Conservation (phyloP, 345 rosid species). For the Camelina laxa region DNA sequence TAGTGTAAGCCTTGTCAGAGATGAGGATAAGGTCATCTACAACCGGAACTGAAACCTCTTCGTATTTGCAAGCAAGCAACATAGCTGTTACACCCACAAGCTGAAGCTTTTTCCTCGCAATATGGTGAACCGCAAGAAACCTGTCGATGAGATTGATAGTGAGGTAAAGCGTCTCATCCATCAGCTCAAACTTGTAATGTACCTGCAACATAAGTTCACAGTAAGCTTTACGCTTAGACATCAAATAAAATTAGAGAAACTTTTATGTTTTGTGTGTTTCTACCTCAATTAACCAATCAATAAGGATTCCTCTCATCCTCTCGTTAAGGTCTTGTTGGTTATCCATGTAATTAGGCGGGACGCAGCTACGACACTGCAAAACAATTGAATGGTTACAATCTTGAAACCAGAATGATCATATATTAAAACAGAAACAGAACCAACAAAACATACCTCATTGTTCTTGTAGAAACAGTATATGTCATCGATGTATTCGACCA, state of each 20-base stretch:
- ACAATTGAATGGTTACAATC: not conserved
- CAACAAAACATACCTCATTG: slow-evolving; percentile 62
- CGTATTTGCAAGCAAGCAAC: slow-evolving; percentile 98
- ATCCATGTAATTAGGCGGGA: slow-evolving; percentile 70
- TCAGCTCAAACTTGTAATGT: slow-evolving; percentile 98
- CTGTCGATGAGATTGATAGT: slow-evolving; percentile 93
- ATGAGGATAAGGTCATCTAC: slow-evolving; percentile 92
- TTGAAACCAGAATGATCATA: not conserved
- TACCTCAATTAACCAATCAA: slow-evolving; percentile 98
- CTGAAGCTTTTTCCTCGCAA: slow-evolving; percentile 92
- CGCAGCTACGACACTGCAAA: slow-evolving; percentile 62
- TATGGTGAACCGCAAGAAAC: slow-evolving; percentile 62
- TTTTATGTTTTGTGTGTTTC: not conserved
- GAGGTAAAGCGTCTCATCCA: slow-evolving; percentile 93
- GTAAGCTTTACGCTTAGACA: not conserved
- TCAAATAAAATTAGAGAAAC: not conserved
- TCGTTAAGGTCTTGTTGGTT: slow-evolving; percentile 80
- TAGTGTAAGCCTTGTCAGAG: slow-evolving; percentile 86
- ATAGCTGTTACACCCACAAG: slow-evolving; percentile 92
- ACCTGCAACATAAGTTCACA: slow-evolving; percentile 52
- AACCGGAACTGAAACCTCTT: slow-evolving; percentile 95
- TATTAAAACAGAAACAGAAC: slow-evolving; percentile 4
- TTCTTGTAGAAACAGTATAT: slow-evolving; percentile 67
- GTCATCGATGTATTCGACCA: slow-evolving; percentile 81
- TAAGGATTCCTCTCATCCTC: slow-evolving; percentile 89